Percentiles rank a stretch among this genome's conserved stretches.
These are phyloP conservation scores for Alternaria incomplexa DNA, from an alignment of 2,329 filamentous ascomycete species.

Conservation along the genomic window DNA sequence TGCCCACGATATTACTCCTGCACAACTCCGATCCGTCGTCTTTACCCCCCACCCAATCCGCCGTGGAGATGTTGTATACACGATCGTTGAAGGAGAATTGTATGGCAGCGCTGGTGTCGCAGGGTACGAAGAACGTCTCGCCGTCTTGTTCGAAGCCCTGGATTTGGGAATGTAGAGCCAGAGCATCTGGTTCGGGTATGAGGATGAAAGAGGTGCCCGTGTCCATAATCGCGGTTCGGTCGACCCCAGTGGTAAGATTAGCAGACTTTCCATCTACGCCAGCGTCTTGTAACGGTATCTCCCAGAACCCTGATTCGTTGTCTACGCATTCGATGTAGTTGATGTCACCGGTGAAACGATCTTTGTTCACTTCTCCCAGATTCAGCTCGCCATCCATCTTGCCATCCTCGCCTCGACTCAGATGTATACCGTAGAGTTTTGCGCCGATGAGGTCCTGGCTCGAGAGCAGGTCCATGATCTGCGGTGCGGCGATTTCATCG, in stretches of 20 bases:
- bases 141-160: slow-evolving; percentile 65
- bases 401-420: slow-evolving; percentile 71
- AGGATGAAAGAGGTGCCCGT: slow-evolving; percentile 84
- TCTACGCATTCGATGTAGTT: slow-evolving; percentile 65
- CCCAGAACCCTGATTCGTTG: slow-evolving; percentile 68
- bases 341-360: slow-evolving; percentile 71
- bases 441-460: slow-evolving; percentile 62
- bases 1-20: slow-evolving; percentile 75
- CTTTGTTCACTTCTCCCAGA: slow-evolving; percentile 73
- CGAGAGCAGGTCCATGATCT: slow-evolving; percentile 69
- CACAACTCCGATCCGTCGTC: slow-evolving; percentile 48
- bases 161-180: slow-evolving; percentile 70
- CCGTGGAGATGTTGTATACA: slow-evolving; percentile 68
- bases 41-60: slow-evolving; percentile 71
- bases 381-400: slow-evolving; percentile 75
- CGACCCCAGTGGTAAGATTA: slow-evolving; percentile 44
- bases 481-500: slow-evolving; percentile 60
- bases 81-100: slow-evolving; percentile 72
- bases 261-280: slow-evolving; percentile 64
- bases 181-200: slow-evolving; percentile 70
- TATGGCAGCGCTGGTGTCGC: slow-evolving; percentile 66
- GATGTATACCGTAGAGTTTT: slow-evolving; percentile 73
- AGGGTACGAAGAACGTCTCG: slow-evolving; percentile 74
- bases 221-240: slow-evolving; percentile 74
- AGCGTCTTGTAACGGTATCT: slow-evolving; percentile 71